Evolutionary conservation across 768 basidiomycete species (phyloP), one percentile per base, ranked within the genome.

Genomic region (Stropharia rugosoannulata): DNA sequence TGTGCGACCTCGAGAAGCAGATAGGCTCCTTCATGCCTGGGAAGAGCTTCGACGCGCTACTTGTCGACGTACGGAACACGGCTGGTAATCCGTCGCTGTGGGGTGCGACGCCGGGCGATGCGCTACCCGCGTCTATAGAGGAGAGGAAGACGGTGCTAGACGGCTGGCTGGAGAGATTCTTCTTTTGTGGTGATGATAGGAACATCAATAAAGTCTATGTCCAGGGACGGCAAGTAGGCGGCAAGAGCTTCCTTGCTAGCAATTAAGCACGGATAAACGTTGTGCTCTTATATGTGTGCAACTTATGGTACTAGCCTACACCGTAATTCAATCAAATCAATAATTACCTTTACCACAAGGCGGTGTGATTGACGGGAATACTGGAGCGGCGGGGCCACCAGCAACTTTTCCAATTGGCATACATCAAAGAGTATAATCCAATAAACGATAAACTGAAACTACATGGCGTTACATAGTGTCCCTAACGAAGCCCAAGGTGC

Each of bases 21-120:
- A 78, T 90, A 13, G 96, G 96, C 6, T 88, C 86, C 15, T 91
- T 98, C 59, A 76, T 75, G 12, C 74, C 77, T 2, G 94, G 93
- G 2, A 96, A 94, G 73, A 86, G 84, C 59, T 98, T 98, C 65
- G 96, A 98, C 66, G 96, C 96, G 0, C 72, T 98, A 7, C 59
- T 92, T 3, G 84, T 96, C 19, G 82, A 75, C 64, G 74, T 90
- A 7, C 71, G 76, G 32, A 67, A 69, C 42, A 80, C 79, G 38
- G 67, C 77, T 29, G 82, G 79, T 1, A 86, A 86, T 51, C 82
- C 82, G 2, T 79, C 74, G 5, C 58, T 90, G 45, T 69, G 73
- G 66, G 71, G 66, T 5, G 53, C 61, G 22, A 58, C 56, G n/a
- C 54, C 51, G 5, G 22, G 12, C 13, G n/a, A 27, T 9, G n/a